phyloP scores from a whole-genome alignment of 352 stramenopile species.

The Pythium oligandrum region DNA sequence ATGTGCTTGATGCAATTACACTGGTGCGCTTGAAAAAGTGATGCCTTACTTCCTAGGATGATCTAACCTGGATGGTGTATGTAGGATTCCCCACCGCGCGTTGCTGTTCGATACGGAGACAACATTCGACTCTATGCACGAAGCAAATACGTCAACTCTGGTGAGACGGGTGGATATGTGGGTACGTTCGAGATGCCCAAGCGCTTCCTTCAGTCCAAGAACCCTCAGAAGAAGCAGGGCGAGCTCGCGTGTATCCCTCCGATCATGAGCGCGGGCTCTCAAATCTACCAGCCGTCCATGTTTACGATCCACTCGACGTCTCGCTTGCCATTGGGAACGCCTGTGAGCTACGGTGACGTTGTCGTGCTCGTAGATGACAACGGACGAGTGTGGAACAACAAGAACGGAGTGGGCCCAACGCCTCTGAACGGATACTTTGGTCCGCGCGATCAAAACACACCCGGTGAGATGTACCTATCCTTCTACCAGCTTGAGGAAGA shows the following conservation, averaged over 20 bases:
- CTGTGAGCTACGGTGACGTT: slow-evolving; percentile 78
- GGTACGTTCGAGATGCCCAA: slow-evolving; percentile 66
- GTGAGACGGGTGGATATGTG: slow-evolving; percentile 46
- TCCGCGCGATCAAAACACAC: slow-evolving; percentile 58
- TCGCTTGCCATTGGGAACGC: slow-evolving; percentile 43
- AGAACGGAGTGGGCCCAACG: slow-evolving; percentile 67
- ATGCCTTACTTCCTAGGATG: neutral
- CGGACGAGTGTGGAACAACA: slow-evolving; percentile 82
- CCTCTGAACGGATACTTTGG: slow-evolving; percentile 81
- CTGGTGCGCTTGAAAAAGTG: slow-evolving; percentile 1
- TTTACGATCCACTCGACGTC: slow-evolving; percentile 69
- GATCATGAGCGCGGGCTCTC: slow-evolving; percentile 26
- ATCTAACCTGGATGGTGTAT: neutral
- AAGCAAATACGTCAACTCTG: slow-evolving; percentile 40
- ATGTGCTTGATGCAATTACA: slow-evolving; percentile 17
- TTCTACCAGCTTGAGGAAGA: slow-evolving; percentile 61
- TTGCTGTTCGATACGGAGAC: slow-evolving; percentile 68
- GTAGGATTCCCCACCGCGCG: slow-evolving; percentile 46
- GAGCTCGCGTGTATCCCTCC: slow-evolving; percentile 64
- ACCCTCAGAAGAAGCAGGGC: slow-evolving; percentile 45
- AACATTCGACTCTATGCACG: slow-evolving; percentile 59
- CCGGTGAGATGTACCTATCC: slow-evolving; percentile 77
- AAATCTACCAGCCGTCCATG: slow-evolving; percentile 44
- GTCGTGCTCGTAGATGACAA: slow-evolving; percentile 72
- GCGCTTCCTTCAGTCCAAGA: slow-evolving; percentile 55